These are phyloP conservation scores for Niebla homalea DNA, from an alignment of 495 filamentous ascomycete genomes.

Conservation along the genomic window DNA sequence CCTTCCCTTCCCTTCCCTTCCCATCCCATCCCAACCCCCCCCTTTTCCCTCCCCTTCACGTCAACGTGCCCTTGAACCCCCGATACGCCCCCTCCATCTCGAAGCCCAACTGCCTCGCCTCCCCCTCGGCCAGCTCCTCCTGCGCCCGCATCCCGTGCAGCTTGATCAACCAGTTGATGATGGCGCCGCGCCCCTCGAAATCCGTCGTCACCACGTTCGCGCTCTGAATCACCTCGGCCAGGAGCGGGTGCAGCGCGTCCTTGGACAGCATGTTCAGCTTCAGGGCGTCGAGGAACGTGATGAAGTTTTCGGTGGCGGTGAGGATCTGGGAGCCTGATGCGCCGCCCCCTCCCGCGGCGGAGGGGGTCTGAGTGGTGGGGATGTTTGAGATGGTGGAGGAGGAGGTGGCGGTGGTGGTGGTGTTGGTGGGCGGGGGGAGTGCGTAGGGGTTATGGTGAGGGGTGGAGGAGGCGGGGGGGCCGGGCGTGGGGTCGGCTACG, in stretches of 20 bases:
- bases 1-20: neutral
- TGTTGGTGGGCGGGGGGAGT: constrained; percentile 77
- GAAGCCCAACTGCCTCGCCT: constrained; percentile 73
- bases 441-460: constrained; percentile 39
- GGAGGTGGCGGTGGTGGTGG: constrained; percentile 80
- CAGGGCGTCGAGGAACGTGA: constrained; percentile 91
- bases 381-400: constrained; percentile 48
- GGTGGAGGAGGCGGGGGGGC: constrained; percentile 29
- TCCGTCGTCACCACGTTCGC: constrained; percentile 96
- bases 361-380: constrained; percentile 28
- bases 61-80: constrained; percentile 69
- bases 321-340: constrained; percentile 65
- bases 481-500: constrained; percentile 39
- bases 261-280: constrained; percentile 82
- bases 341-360: constrained; percentile 32
- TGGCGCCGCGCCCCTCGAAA: constrained; percentile 89
- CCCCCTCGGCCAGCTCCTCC: constrained; percentile 76
- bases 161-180: constrained; percentile 94
- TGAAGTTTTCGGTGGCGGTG: constrained; percentile 90
- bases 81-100: constrained; percentile 86
- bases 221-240: constrained; percentile 87
- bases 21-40: neutral
- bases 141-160: constrained; percentile 95
- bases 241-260: constrained; percentile 83
- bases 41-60: constrained; percentile 15